Evolutionary conservation across 1,139 yeast genomes (phyloP).

Genomic region (Diutina mesorugosa): DNA sequence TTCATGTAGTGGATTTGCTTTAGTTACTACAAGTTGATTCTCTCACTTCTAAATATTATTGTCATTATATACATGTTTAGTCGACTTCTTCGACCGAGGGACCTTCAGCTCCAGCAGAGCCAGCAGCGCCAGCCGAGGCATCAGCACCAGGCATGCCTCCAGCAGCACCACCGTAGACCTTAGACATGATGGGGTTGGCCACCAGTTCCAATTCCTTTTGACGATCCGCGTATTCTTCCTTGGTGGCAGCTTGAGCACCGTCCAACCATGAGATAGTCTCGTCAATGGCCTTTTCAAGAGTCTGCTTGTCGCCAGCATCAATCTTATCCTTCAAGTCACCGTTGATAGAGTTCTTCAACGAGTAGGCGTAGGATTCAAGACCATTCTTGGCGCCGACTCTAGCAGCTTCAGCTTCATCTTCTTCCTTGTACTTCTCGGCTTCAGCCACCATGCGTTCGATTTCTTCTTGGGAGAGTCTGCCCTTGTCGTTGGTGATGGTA

Average conservation of each 20-base stretch:
- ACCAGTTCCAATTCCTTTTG: slow-evolving; percentile 3
- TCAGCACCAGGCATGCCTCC: slow-evolving; percentile 8
- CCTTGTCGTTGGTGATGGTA: slow-evolving; percentile 93
- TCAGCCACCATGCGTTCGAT: slow-evolving; percentile 92
- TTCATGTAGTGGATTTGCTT: too few relatives aligned
- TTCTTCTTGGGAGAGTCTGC: slow-evolving; percentile 86
- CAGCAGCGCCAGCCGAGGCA: not conserved
- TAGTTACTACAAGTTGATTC: not conserved
- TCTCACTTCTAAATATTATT: not conserved
- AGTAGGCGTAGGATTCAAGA: not conserved
- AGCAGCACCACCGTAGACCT: slow-evolving; percentile 15
- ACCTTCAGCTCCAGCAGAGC: slow-evolving; percentile 1
- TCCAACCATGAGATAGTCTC: slow-evolving; percentile 2
- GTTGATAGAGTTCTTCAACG: slow-evolving; percentile 9
- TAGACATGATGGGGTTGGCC: slow-evolving; percentile 1
- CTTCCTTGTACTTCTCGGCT: slow-evolving; percentile 83
- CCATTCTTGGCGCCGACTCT: not conserved
- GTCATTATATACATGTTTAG: not conserved
- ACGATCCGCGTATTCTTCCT: not conserved
- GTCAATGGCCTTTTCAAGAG: slow-evolving; percentile 6
- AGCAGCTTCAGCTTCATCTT: slow-evolving; percentile 29
- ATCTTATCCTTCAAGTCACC: slow-evolving; percentile 40
- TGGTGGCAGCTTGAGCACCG: not conserved
- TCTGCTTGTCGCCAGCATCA: slow-evolving; percentile 20
- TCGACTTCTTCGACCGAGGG: slow-evolving; percentile 3